phyloP scores from a whole-genome alignment of 768 basidiomycete species.

The Dentipellis sp. region DNA sequence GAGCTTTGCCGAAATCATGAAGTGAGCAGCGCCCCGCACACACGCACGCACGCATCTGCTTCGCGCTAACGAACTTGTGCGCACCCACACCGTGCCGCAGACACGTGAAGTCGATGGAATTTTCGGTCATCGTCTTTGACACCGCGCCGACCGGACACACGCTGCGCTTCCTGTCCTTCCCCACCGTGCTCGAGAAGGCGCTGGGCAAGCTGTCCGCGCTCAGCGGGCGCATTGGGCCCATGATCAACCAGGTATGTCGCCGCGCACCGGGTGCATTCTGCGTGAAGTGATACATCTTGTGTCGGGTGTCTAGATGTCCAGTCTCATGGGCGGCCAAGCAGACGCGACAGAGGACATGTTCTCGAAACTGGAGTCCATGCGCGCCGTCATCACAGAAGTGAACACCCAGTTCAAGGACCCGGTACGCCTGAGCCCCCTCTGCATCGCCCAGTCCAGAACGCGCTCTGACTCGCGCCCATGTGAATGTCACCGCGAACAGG shows the following conservation, averaged over 20 bases:
- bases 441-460: background rate
- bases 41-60: background rate
- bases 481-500: conserved; percentile 33
- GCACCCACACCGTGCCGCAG: conserved; percentile 29
- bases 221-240: conserved; percentile 93
- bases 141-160: conserved; percentile 99
- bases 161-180: conserved; percentile 97
- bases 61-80: background rate
- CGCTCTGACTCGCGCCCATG: background rate
- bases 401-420: conserved; percentile 99
- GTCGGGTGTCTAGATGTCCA: conserved; percentile 59
- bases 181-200: conserved; percentile 94
- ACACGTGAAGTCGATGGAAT: conserved; percentile 99
- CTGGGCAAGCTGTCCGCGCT: conserved; percentile 88
- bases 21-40: conserved; percentile 42
- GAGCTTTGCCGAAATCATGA: conserved; percentile 99
- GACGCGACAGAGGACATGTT: conserved; percentile 98
- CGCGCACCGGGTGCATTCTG: background rate
- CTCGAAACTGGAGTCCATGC: conserved; percentile 94
- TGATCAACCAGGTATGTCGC: conserved; percentile 71
- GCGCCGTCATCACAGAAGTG: conserved; percentile 94
- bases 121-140: conserved; percentile 99
- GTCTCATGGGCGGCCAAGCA: conserved; percentile 90
- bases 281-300: background rate
- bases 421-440: conserved; percentile 34